Base-by-base conservation (phyloP, 1,284 basidiomycete genomes). In the Termitomyces sp. region DNA sequence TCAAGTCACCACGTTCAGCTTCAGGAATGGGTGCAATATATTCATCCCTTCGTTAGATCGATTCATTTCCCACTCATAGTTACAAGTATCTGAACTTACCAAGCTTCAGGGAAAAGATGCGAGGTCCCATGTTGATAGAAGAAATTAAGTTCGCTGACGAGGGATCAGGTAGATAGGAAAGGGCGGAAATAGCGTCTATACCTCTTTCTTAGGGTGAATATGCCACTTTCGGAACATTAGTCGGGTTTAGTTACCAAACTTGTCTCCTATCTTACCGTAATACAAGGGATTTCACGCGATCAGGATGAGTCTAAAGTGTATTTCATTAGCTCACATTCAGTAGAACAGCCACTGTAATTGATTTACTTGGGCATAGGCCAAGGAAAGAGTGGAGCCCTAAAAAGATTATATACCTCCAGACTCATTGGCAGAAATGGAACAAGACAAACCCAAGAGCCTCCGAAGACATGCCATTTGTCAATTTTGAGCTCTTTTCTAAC, bases 391-490 rank as follows among this genome's bases (percentile, higher is more conserved):
- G 2, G 91, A 94, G 2, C 94, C 94, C 92, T 94, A 36, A 50
- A 43, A 26, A 31, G 44, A 26, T 44, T 36, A 38, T 56, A 39
- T n/a, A 13, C 10, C 34, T 12, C 17, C 13, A 30, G 38, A 34
- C 31, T n/a, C 13, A 2, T 21, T 26, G 19, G 42, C 44, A 40
- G 51, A 21, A 13, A 39, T 58, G 7, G 31, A 21, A 50, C 31
- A 49, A 50, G 13, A 64, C 75, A 57, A 63, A 85, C 89, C 92
- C 92, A 94, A 31, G 88, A 92, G 7, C 93, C 93, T 40, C 94
- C 93, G 67, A 95, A 96, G 28, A 95, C 90, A 54, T 94, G 84
- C 93, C 92, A 95, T 65, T 85, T 91, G n/a, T 90, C 84, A 53
- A 92, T 77, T 31, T 70, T 71, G 2, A 96, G 77, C 58, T 88